Percentiles rank a stretch among this genome's conserved stretches.
Conservation (phyloP, 2,329 filamentous ascomycete species). For the Colletotrichum trifolii region DNA sequence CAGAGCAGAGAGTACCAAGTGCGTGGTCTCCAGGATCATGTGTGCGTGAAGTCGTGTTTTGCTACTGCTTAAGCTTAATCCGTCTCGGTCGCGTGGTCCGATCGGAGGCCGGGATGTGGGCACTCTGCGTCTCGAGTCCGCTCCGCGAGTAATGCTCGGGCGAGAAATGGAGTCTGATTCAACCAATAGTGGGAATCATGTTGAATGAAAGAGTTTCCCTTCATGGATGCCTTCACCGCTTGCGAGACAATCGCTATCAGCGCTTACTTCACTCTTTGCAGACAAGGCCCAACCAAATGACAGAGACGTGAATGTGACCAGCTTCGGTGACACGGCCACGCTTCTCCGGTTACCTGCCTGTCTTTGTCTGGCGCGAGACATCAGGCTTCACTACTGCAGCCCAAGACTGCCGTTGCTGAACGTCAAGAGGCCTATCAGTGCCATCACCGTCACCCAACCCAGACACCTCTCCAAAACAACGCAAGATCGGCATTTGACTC, state of each 20-base stretch:
- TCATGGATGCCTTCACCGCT: conserved; percentile 22
- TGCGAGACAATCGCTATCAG: conserved; percentile 27
- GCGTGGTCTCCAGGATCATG: too few species aligned
- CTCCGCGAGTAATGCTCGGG: conserved; percentile 29
- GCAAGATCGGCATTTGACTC: conserved; percentile 26
- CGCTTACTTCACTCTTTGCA: conserved; percentile 13
- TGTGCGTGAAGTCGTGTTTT: conserved; percentile 11
- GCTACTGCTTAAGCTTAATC: conserved; percentile 33
- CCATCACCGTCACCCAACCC: background rate
- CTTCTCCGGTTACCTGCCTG: conserved; percentile 23
- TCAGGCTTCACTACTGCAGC: conserved; percentile 10
- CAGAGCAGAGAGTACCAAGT: too few species aligned
- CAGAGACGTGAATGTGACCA: background rate
- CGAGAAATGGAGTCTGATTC: conserved; percentile 12
- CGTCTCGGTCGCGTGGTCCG: conserved; percentile 25
- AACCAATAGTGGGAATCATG: conserved; percentile 23
- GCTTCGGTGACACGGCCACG: background rate
- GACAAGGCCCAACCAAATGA: conserved; percentile 13
- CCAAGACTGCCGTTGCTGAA: background rate
- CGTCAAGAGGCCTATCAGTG: conserved; percentile 11
- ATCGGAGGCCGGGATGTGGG: conserved; percentile 31
- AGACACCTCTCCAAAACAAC: conserved; percentile 15
- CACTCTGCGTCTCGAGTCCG: conserved; percentile 1
- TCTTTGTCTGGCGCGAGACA: conserved; percentile 30
- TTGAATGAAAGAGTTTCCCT: conserved; percentile 11